Evolutionary conservation across 1,139 yeast genomes (phyloP).

Genomic region (Eremothecium cymbalariae): DNA sequence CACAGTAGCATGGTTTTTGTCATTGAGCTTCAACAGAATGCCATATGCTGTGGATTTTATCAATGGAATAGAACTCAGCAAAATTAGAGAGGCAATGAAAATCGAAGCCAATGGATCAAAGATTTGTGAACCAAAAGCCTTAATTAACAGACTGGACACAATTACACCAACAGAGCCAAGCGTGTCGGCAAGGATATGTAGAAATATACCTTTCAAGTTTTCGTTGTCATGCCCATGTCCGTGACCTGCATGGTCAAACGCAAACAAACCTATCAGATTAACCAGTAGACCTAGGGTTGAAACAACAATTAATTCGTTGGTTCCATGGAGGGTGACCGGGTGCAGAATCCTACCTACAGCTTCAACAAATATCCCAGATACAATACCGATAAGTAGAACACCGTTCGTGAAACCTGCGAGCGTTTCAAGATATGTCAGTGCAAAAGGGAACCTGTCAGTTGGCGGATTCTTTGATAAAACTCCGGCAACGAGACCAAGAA

Average conservation of each 20-base stretch:
- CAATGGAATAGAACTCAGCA: slow-evolving; percentile 75
- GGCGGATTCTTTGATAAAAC: slow-evolving; percentile 51
- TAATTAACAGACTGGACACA: slow-evolving; percentile 65
- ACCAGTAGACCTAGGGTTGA: slow-evolving; percentile 79
- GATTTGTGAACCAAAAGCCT: slow-evolving; percentile 46
- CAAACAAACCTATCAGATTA: slow-evolving; percentile 85
- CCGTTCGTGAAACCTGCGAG: slow-evolving; percentile 95
- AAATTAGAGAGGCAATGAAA: slow-evolving; percentile 72
- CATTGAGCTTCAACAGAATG: slow-evolving; percentile 53
- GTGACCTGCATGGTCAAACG: slow-evolving; percentile 66
- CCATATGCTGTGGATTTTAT: slow-evolving; percentile 73
- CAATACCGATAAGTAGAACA: slow-evolving; percentile 75
- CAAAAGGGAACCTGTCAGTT: slow-evolving; percentile 73
- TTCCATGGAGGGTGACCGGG: slow-evolving; percentile 71
- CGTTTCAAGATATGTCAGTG: slow-evolving; percentile 76
- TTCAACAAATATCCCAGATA: slow-evolving; percentile 79
- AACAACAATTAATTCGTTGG: slow-evolving; percentile 80
- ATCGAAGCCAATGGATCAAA: slow-evolving; percentile 92
- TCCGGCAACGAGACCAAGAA: slow-evolving; percentile 86
- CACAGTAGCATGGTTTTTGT: slow-evolving; percentile 50
- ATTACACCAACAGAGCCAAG: slow-evolving; percentile 96
- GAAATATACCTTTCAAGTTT: slow-evolving; percentile 88
- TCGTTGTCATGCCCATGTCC: slow-evolving; percentile 49
- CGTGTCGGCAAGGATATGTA: slow-evolving; percentile 92
- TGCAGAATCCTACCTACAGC: slow-evolving; percentile 71